Evolutionary conservation across 2,329 filamentous ascomycete genomes (phyloP), one percentile per base, ranked within the genome.

Genomic region (Colletotrichum sp.): DNA sequence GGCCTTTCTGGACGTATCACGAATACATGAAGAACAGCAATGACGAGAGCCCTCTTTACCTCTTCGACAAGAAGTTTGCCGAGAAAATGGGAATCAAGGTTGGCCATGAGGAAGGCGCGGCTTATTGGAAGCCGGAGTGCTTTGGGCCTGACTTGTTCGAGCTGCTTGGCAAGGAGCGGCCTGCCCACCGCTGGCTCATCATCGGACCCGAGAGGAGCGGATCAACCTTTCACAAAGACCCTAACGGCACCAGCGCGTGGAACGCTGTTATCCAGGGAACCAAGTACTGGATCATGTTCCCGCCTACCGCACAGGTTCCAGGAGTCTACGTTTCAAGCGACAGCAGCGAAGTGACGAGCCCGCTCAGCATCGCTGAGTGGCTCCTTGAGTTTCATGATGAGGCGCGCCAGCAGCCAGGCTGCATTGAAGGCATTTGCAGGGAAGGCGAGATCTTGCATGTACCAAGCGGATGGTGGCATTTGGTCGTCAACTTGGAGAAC

Each of bases 201-300:
- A 90, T 98, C 78, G 96, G 96, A 1, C 96, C 96, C 1, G 92
- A 93, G 77, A 90, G 96, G 74, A 98, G 95, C 81, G 96, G 96
- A 34, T 98, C 95, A 79, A 98, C 96, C 6, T 99, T 98, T 83
- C 96, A 99, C 87, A 98, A 98, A 83, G 92, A 94, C 76, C 92
- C 92, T 26, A 94, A 93, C 79, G 93, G 85, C 21, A 93, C 92
- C 21, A 94, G 93, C 80, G 96, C 97, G 0, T 99, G 96, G 97
- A 99, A 99, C 83, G 96, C 96, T 1, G 95, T 98, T 16, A 88
- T 99, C 32, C 92, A 94, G 75, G 97, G 96, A 7, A 92, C 93
- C 39, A 99, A 99, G 83, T 99, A 99, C 88, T 99, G 97, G 96
- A 96, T 99, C 84, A 98, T 99, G 95, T 99, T 99, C 82, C 96